phyloP scores from a whole-genome alignment of 192 early-diverging fungal genomes.

The Coemansia sp. region DNA sequence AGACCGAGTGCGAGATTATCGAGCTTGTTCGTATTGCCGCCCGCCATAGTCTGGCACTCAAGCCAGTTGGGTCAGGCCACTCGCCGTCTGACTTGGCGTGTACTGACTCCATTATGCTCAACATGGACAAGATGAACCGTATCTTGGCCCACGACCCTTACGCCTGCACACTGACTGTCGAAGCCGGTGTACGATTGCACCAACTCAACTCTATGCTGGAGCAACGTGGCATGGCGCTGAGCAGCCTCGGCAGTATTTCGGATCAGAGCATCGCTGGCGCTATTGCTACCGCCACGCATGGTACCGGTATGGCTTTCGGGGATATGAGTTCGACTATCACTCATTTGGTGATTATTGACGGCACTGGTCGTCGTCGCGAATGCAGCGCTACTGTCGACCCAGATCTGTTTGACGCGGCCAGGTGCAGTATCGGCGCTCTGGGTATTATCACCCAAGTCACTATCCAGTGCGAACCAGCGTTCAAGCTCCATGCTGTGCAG shows the following conservation, averaged over 20 bases:
- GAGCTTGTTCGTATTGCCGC: conserved; percentile 55
- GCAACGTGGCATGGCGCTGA: conserved; percentile 64
- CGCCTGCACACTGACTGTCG: conserved; percentile 59
- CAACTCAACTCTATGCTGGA: conserved; percentile 61
- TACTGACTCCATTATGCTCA: conserved; percentile 67
- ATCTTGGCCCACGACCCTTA: conserved; percentile 57
- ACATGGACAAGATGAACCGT: conserved; percentile 66
- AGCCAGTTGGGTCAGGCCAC: conserved; percentile 71
- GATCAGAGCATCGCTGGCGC: conserved; percentile 75
- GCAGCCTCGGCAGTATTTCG: conserved; percentile 72
- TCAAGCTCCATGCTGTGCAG: conserved; percentile 69
- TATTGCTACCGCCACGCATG: conserved; percentile 75
- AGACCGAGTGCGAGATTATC: conserved; percentile 63
- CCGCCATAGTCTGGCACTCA: conserved; percentile 55
- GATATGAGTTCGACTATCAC: conserved; percentile 63
- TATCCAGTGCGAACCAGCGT: conserved; percentile 67
- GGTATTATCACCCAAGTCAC: conserved; percentile 72
- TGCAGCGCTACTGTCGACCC: conserved; percentile 55
- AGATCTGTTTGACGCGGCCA: conserved; percentile 69
- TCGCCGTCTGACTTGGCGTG: conserved; percentile 77
- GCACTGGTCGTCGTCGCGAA: conserved; percentile 51
- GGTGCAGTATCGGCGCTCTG: conserved; percentile 68
- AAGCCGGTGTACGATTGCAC: conserved; percentile 68
- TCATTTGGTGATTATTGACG: conserved; percentile 64
- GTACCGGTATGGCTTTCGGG: conserved; percentile 66